Evolutionary conservation across 768 basidiomycete species (phyloP).

Genomic region (Boletus rufocinnamomeus): DNA sequence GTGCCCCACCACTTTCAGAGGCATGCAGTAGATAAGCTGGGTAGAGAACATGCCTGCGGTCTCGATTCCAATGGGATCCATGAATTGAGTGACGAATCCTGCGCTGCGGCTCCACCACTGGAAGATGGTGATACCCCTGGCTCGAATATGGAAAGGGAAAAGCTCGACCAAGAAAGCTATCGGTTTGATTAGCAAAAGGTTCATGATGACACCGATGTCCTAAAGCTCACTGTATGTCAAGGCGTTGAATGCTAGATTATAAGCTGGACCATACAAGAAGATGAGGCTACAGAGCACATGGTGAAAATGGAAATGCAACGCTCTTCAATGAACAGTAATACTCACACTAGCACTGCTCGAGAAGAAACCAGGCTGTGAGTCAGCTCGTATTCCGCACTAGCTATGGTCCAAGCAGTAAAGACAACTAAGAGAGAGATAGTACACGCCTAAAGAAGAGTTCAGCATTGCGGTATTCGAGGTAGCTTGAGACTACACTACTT

Average conservation of each 20-base stretch:
- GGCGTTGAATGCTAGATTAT: conserved; percentile 1
- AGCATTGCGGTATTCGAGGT: neutral
- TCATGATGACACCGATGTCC: too few species aligned
- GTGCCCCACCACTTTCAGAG: neutral
- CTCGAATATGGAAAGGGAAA: conserved; percentile 61
- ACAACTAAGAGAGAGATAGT: conserved; percentile 18
- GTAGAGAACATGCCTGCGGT: neutral
- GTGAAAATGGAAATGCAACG: neutral
- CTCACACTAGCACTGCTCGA: conserved; percentile 14
- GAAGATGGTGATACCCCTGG: conserved; percentile 61
- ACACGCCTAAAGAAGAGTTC: conserved; percentile 1
- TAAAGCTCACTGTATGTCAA: conserved; percentile 3
- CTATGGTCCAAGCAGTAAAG: conserved; percentile 19
- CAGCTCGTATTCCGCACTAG: conserved; percentile 13
- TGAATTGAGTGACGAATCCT: conserved; percentile 1
- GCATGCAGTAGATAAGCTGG: neutral
- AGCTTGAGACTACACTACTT: neutral
- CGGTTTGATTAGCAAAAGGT: neutral
- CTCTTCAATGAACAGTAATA: neutral
- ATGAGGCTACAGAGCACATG: neutral
- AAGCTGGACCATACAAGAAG: conserved; percentile 11
- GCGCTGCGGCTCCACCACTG: conserved; percentile 56
- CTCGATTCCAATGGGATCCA: conserved; percentile 15
- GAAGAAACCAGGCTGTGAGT: conserved; percentile 12
- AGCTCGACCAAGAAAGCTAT: conserved; percentile 62